These are phyloP conservation scores for Cladophialophora bantiana DNA, from an alignment of 2,329 filamentous ascomycete species.

Conservation along the genomic window DNA sequence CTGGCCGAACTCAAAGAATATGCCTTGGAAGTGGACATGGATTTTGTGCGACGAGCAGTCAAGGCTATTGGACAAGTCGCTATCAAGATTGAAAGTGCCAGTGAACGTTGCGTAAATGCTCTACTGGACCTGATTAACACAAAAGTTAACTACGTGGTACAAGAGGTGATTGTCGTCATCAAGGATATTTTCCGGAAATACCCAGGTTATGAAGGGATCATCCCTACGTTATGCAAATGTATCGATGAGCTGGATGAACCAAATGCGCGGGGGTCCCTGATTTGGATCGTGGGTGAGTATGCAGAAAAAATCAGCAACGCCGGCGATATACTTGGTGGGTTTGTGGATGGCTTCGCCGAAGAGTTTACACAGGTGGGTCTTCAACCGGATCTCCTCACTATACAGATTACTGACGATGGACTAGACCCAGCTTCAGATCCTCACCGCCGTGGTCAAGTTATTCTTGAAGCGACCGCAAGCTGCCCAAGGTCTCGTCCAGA, in stretches of 20 bases:
- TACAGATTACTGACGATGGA: conserved; percentile 38
- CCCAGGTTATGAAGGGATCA: conserved; percentile 96
- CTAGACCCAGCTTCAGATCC: conserved; percentile 94
- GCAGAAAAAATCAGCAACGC: conserved; percentile 99
- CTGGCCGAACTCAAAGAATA: conserved; percentile 96
- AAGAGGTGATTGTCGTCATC: conserved; percentile 98
- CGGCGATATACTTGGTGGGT: conserved; percentile 88
- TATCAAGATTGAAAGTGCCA: conserved; percentile 96
- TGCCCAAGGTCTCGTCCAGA: conserved; percentile 89
- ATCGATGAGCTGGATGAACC: conserved; percentile 98
- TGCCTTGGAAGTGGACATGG: conserved; percentile 97
- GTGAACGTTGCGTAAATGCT: conserved; percentile 94
- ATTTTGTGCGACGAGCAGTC: conserved; percentile 92
- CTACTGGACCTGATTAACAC: conserved; percentile 93
- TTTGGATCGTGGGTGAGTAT: conserved; percentile 99
- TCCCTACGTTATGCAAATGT: conserved; percentile 92
- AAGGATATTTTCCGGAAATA: conserved; percentile 99
- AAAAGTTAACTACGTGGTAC: conserved; percentile 98
- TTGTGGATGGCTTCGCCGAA: conserved; percentile 93
- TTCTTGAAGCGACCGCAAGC: conserved; percentile 96
- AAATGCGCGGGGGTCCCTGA: conserved; percentile 84
- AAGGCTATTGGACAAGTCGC: conserved; percentile 97
- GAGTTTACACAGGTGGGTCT: conserved; percentile 85
- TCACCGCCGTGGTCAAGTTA: conserved; percentile 95
- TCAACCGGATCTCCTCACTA: too few relatives aligned